phyloP scores from a whole-genome alignment of 1,284 basidiomycete species.

The Blastosporella zonata region DNA sequence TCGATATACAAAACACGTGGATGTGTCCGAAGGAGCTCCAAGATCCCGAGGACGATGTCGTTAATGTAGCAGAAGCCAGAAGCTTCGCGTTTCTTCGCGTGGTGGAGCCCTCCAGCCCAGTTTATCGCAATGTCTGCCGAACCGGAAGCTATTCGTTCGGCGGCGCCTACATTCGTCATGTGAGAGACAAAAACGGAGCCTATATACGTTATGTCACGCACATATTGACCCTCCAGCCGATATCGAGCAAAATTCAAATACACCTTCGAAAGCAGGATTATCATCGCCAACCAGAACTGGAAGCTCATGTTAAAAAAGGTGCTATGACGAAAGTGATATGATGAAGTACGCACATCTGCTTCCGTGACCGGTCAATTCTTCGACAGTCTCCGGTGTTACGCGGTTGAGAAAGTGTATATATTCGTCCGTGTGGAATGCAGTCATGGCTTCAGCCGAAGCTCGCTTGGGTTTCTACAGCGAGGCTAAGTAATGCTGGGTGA shows the following conservation, averaged over 20 bases:
- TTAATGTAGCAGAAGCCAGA: conserved; percentile 98
- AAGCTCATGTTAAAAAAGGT: conserved; percentile 1
- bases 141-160: conserved; percentile 78
- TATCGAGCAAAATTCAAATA: conserved; percentile 97
- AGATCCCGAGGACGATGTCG: conserved; percentile 89
- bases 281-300: conserved; percentile 89
- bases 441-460: conserved; percentile 82
- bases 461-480: conserved; percentile 73
- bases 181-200: neutral
- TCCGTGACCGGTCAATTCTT: conserved; percentile 81
- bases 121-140: conserved; percentile 92
- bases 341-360: conserved; percentile 64
- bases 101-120: conserved; percentile 97
- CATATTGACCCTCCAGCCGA: conserved; percentile 93
- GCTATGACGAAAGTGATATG: conserved; percentile 1
- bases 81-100: conserved; percentile 97
- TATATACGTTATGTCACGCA: conserved; percentile 27
- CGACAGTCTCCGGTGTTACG: conserved; percentile 86
- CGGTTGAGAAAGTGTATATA: conserved; percentile 89
- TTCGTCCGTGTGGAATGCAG: conserved; percentile 96
- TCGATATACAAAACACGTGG: conserved; percentile 96
- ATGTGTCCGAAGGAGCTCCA: conserved; percentile 80
- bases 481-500: neutral
- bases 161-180: conserved; percentile 56
- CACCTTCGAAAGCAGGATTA: conserved; percentile 94